Percentiles rank a stretch among this genome's conserved stretches.
Evolutionary conservation across 2,329 filamentous ascomycete genomes (phyloP).

Genomic region (Hymenoscyphus fraxineus): DNA sequence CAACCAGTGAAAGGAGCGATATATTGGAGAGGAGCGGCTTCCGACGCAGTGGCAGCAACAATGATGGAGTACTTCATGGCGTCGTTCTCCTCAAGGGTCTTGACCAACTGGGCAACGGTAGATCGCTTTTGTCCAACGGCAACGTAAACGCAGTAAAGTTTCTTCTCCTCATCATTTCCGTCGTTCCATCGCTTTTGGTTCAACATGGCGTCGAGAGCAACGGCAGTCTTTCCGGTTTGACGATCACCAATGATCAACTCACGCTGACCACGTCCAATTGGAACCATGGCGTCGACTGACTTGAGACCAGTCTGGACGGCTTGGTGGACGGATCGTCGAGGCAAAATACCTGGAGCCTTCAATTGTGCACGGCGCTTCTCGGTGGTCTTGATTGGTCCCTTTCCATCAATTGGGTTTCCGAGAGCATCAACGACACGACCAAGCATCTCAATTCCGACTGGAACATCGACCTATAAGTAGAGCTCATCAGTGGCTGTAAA

Average conservation of each 20-base stretch:
- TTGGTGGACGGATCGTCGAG: constrained; percentile 94
- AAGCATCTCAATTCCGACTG: constrained; percentile 87
- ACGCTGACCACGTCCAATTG: constrained; percentile 99
- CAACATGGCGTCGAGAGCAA: constrained; percentile 94
- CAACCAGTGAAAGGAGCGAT: constrained; percentile 85
- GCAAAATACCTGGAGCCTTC: constrained; percentile 98
- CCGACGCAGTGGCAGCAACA: constrained; percentile 93
- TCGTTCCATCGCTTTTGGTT: constrained; percentile 99
- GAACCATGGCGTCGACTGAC: constrained; percentile 99
- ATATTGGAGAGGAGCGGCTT: constrained; percentile 93
- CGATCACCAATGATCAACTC: constrained; percentile 99
- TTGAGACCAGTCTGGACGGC: constrained; percentile 99
- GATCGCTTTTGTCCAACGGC: constrained; percentile 99
- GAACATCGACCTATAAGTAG: constrained; percentile 78
- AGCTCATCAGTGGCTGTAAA: constrained; percentile 20
- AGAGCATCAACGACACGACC: constrained; percentile 98
- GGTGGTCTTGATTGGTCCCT: constrained; percentile 91
- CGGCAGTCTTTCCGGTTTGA: constrained; percentile 99
- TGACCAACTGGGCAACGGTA: constrained; percentile 97
- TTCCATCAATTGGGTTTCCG: constrained; percentile 98
- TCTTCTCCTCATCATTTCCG: constrained; percentile 83
- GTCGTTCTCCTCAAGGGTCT: constrained; percentile 99
- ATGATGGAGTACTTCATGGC: constrained; percentile 97
- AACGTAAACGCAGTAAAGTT: constrained; percentile 99
- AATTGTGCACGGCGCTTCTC: constrained; percentile 95